Conservation (phyloP, 176 grass and related monocot species). For the Eleusine coracana region DNA sequence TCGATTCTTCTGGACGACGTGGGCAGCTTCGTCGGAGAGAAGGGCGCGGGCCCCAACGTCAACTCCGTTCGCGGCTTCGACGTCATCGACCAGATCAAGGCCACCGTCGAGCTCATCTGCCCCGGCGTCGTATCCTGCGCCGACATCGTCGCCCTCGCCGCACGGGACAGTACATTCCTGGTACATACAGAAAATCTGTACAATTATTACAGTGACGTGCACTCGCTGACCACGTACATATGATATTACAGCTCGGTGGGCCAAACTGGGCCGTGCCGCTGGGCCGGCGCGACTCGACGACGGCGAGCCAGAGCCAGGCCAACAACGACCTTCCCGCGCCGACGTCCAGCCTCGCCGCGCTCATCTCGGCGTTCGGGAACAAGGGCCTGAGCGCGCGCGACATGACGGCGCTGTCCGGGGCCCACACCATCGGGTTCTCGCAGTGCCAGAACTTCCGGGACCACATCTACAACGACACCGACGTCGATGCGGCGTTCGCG, state of each 20-base stretch:
- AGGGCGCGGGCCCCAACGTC: slow-evolving; percentile 59
- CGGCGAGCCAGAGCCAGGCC: slow-evolving; percentile 48
- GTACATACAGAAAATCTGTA: slow-evolving; percentile 17
- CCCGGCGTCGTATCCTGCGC: slow-evolving; percentile 73
- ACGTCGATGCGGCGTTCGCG: slow-evolving; percentile 57
- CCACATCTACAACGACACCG: slow-evolving; percentile 67
- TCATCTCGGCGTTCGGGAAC: slow-evolving; percentile 49
- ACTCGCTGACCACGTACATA: neutral
- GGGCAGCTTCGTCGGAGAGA: slow-evolving; percentile 62
- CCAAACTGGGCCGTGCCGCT: slow-evolving; percentile 65
- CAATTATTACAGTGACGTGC: neutral
- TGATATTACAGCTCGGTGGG: slow-evolving; percentile 60
- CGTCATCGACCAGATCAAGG: slow-evolving; percentile 84
- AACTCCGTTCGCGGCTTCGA: slow-evolving; percentile 77
- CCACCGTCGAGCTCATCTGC: slow-evolving; percentile 58
- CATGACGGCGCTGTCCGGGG: slow-evolving; percentile 76
- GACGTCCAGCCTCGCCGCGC: slow-evolving; percentile 31
- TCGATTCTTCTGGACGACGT: slow-evolving; percentile 74
- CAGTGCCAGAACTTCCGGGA: slow-evolving; percentile 66
- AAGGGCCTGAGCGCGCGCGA: slow-evolving; percentile 56
- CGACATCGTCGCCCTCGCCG: slow-evolving; percentile 80
- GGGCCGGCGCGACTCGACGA: slow-evolving; percentile 71
- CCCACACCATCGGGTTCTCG: slow-evolving; percentile 75
- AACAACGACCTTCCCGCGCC: slow-evolving; percentile 65
- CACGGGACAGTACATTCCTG: slow-evolving; percentile 63